A percentile compares a stretch with the other conserved stretches of the same genome.
Conservation (phyloP, 192 early-diverging fungal species). For the Fimicolochytrium jonesii region DNA sequence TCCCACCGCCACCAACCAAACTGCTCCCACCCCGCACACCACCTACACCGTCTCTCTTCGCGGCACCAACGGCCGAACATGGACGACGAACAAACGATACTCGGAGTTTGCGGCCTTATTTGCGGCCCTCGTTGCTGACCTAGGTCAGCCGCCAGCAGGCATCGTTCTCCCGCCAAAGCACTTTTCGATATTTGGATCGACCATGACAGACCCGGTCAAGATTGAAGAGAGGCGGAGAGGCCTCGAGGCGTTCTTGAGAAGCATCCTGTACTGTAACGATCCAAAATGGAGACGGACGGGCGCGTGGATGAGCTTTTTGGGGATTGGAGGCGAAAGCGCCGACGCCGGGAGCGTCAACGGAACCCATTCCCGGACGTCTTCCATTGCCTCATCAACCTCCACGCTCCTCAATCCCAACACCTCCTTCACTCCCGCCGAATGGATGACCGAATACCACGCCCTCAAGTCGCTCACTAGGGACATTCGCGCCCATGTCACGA, state of each 20-base stretch:
- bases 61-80: constrained; percentile 73
- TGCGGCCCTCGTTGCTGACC: constrained; percentile 55
- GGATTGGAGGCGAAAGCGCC: constrained; percentile 28
- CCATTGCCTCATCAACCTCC: neutral
- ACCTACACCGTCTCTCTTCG: constrained; percentile 72
- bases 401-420: neutral
- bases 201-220: constrained; percentile 53
- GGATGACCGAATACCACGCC: constrained; percentile 72
- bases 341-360: neutral
- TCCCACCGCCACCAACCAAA: constrained; percentile 52
- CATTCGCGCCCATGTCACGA: constrained; percentile 66
- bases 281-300: constrained; percentile 70
- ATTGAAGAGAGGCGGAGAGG: constrained; percentile 71
- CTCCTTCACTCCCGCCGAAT: constrained; percentile 66
- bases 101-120: constrained; percentile 74
- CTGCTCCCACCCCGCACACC: constrained; percentile 54
- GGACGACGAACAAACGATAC: constrained; percentile 73
- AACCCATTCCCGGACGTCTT: constrained; percentile 9
- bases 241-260: constrained; percentile 74
- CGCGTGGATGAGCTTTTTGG: constrained; percentile 73
- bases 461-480: constrained; percentile 62
- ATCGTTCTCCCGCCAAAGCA: constrained; percentile 64
- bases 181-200: constrained; percentile 48
- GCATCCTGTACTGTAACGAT: constrained; percentile 67
- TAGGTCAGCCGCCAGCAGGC: constrained; percentile 63